These are phyloP conservation scores for Ogataea zsoltii DNA, from an alignment of 805 yeast species.

Conservation along the genomic window DNA sequence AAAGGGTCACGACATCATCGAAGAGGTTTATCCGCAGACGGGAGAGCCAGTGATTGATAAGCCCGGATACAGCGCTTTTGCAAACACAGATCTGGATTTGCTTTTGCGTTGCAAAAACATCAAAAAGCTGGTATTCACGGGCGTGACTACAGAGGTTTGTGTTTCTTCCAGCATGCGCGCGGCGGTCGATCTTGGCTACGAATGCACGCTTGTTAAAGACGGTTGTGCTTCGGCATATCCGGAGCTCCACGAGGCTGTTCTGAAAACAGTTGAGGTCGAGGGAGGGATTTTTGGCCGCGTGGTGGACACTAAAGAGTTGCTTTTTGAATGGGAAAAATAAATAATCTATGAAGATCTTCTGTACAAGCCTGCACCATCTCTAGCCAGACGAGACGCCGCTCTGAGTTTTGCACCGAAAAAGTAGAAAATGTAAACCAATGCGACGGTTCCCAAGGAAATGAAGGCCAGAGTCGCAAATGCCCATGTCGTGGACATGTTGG, in stretches of 20 bases:
- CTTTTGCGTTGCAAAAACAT: background rate
- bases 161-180: background rate
- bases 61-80: slow-evolving; percentile 1
- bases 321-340: too few relatives aligned
- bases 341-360: too few relatives aligned
- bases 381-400: slow-evolving; percentile 34
- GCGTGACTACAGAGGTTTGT: background rate
- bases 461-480: slow-evolving; percentile 37
- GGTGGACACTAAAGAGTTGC: background rate
- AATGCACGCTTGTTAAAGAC: background rate
- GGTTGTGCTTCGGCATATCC: background rate
- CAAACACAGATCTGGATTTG: slow-evolving; percentile 1
- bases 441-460: slow-evolving; percentile 35
- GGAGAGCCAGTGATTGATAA: background rate
- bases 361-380: slow-evolving; percentile 2
- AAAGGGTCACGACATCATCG: slow-evolving; percentile 1
- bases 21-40: background rate
- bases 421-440: slow-evolving; percentile 34
- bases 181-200: slow-evolving; percentile 1
- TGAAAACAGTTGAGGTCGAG: background rate
- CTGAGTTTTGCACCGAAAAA: slow-evolving; percentile 36
- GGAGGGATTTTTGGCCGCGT: slow-evolving; percentile 1
- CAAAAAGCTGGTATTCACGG: background rate
- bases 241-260: background rate
- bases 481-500: slow-evolving; percentile 37